Percentiles rank a stretch among this genome's conserved stretches.
Conservation (phyloP, 2,329 filamentous ascomycete genomes). For the Didymella lethalis region DNA sequence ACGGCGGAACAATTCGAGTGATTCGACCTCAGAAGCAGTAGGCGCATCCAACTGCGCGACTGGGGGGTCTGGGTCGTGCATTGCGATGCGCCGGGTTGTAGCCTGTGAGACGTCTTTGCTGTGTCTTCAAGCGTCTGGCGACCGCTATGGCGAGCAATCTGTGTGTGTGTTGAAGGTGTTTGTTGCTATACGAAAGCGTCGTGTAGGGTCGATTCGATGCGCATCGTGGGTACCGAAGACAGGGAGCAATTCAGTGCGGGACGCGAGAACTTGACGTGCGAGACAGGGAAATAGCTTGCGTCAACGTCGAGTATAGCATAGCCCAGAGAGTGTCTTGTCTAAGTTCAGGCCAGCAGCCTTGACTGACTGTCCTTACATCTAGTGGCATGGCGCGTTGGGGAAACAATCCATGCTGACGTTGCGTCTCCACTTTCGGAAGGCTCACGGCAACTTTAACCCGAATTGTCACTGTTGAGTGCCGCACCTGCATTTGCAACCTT, state of each 20-base stretch:
- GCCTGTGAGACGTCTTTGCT: constrained; percentile 18
- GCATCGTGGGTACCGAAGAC: constrained; percentile 14
- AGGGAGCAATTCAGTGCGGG: constrained; percentile 24
- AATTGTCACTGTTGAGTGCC: constrained; percentile 15
- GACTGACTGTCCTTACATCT: constrained; percentile 38
- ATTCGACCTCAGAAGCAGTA: constrained; percentile 35
- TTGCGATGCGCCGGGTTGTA: constrained; percentile 17
- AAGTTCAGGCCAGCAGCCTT: constrained; percentile 26
- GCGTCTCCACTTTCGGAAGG: constrained; percentile 32
- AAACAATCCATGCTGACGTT: constrained; percentile 39
- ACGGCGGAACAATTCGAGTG: constrained; percentile 48
- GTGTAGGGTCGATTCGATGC: constrained; percentile 22
- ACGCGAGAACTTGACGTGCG: neutral
- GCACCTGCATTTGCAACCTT: constrained; percentile 2
- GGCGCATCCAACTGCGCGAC: constrained; percentile 32
- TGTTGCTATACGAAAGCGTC: constrained; percentile 23
- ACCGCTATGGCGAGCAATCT: neutral
- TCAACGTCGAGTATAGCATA: constrained; percentile 25
- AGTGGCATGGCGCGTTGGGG: constrained; percentile 32
- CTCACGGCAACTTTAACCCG: constrained; percentile 24
- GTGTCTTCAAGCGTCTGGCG: neutral
- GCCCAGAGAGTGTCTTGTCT: constrained; percentile 22
- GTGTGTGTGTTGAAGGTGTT: neutral
- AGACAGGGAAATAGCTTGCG: constrained; percentile 12
- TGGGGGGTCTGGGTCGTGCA: constrained; percentile 26